Percentiles rank a stretch among this genome's conserved stretches.
Conservation (phyloP, 345 rosid species). For the Litchi chinensis region DNA sequence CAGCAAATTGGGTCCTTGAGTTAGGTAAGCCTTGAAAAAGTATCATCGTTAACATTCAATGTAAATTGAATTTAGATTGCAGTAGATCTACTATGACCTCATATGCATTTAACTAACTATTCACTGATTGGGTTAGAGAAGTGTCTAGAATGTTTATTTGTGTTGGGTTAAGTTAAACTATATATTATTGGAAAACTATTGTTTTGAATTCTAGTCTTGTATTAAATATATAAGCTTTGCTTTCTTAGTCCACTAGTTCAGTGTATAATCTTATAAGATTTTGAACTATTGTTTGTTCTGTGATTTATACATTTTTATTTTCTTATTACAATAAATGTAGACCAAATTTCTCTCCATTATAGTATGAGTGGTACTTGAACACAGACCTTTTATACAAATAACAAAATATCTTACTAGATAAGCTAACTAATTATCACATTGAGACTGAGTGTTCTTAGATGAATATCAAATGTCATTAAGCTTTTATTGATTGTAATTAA, state of each 20-base stretch:
- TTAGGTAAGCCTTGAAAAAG: background rate
- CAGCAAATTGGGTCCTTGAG: background rate
- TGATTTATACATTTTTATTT: background rate
- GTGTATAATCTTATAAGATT: background rate
- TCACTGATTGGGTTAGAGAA: no score
- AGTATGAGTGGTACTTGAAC: background rate
- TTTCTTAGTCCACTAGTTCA: background rate
- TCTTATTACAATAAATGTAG: background rate
- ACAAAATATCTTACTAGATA: background rate
- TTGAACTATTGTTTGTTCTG: background rate
- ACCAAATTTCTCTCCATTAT: background rate
- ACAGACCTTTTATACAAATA: background rate
- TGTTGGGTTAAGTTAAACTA: no score
- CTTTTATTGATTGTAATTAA: background rate
- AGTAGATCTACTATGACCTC: background rate
- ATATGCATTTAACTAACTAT: no score
- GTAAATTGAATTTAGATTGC: background rate
- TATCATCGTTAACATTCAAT: background rate
- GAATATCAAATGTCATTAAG: background rate
- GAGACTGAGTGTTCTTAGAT: background rate
- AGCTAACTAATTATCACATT: background rate
- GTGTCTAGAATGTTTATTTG: no score
- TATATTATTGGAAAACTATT: no score
- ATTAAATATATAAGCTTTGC: background rate
- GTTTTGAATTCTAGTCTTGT: background rate